Evolutionary conservation across 164 flowering plant species (phyloP), one percentile per base, ranked within the genome.

Genomic region (Litsea cubeba): DNA sequence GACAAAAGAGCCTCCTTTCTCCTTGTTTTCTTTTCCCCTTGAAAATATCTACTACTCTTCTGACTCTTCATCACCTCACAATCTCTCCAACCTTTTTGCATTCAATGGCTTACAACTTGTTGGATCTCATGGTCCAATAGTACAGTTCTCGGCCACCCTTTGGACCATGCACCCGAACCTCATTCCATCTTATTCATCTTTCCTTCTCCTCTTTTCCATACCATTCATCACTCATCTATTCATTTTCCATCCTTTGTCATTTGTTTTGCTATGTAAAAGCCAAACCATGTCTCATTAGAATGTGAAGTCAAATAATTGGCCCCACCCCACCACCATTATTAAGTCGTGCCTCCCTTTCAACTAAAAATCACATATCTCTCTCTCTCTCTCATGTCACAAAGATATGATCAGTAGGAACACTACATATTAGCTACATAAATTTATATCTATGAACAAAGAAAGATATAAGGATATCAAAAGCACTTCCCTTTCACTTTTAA

Each of bases 221-320:
- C 74, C 78, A 71, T 66, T 67, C 78, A 65, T 65, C 32, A 50
- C 60, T 64, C 50, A 54, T 76, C 64, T 66, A 22, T 57, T 66
- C 63, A 54, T 15, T 66, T 64, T 40, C 46, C 46, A 40, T 40
- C 23, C 15, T 24, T 6, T 22, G 17, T 69, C 70, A 24, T 4
- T 70, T n/a, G 58, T 17, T 64, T 67, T 79, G 80, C 49, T 25
- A 3, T 50, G 71, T 35, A 82, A 82, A 82, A 82, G 85, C 79
- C 65, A 75, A 81, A 77, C 80, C 79, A 30, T 81, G 82, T 83
- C 85, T 72, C 72, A 73, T 79, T 81, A 73, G 72, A 50, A 63
- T 17, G 69, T 62, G 57, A 64, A 69, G 57, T 68, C 46, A 62
- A 24, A 23, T 2, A 69, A 62, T 51, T 40, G 77, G 77, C 75